Evolutionary conservation across 2,329 filamentous ascomycete genomes (phyloP), one percentile per base, ranked within the genome.

Genomic region (Hypoxylon sp.): DNA sequence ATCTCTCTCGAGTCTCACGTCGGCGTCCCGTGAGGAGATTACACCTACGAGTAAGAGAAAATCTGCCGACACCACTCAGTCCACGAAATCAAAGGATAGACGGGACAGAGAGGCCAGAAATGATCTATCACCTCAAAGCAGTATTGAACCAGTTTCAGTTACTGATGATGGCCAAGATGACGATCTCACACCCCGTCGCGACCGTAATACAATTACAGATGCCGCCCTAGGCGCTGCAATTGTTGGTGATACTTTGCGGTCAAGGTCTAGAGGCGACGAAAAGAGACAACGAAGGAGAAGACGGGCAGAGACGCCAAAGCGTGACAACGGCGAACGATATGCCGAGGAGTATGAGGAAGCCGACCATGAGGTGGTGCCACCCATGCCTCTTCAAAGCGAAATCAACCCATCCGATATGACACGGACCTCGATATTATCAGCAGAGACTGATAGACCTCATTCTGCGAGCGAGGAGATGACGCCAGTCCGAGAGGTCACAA

Each of bases 311-410:
- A 82, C 81, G 3, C 77, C 83, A 74, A 78, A 87, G 76, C 83
- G 82, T 32, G 78, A 84, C 9, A 81, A 80, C 5, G 79, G 80
- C 14, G 83, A 85, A 45, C 80, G 79, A 51, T 82, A 83, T 65
- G 77, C 77, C 0, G 85, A 87, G 11, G 85, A 85, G 10, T 83
- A 85, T 41, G 86, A 86, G 5, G 83, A 86, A 28, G 75, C 72
- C 1, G 82, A 87, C 65, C 85, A 88, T 56, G 83, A 89, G 52
- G 87, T 92, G 9, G 79, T 81, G 4, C 91, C 94, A 5, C 93
- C 93, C 5, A 93, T 98, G 91, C 95, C 95, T 2, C 85, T 97
- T 68, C 91, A 92, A 79, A 97, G 94, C 79, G 93, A 93, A 61
- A 88, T 97, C 63, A 91, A 93, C 71, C 89, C 92, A 45, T 97